These are phyloP conservation scores for Colletotrichum limetticola DNA, from an alignment of 2,329 filamentous ascomycete species.

Conservation along the genomic window DNA sequence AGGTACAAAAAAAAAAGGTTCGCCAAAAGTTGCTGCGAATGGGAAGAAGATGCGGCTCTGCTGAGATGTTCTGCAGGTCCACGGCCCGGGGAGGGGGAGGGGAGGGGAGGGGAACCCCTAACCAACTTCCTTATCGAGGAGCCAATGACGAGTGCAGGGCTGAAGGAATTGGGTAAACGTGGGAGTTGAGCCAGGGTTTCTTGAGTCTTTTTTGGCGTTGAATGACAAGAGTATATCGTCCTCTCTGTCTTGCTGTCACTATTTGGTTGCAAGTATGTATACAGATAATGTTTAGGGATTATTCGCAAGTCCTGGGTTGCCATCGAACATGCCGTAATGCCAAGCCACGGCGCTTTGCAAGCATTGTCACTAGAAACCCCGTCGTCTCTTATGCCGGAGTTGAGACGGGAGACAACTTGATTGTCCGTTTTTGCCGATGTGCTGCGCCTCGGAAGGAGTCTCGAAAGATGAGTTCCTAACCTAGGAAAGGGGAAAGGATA, in stretches of 20 bases:
- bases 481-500: neutral
- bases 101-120: neutral
- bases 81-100: neutral
- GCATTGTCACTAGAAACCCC: neutral
- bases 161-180: neutral
- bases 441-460: slow-evolving; percentile 21
- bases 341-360: neutral
- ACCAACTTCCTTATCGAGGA: neutral
- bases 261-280: too few species aligned
- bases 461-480: neutral
- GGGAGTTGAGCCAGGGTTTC: neutral
- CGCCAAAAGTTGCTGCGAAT: slow-evolving; percentile 17
- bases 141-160: slow-evolving; percentile 1
- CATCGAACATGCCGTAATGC: slow-evolving; percentile 1
- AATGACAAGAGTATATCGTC: neutral
- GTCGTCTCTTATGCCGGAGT: neutral
- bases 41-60: slow-evolving; percentile 17
- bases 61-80: neutral
- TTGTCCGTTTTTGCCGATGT: neutral
- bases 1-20: neutral
- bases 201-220: neutral
- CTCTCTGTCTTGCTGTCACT: too few species aligned
- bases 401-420: slow-evolving; percentile 3
- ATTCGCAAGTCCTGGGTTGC: neutral
- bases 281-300: neutral